These are phyloP conservation scores for Silybum marianum DNA, from an alignment of 129 eudicot species.

Conservation along the genomic window DNA sequence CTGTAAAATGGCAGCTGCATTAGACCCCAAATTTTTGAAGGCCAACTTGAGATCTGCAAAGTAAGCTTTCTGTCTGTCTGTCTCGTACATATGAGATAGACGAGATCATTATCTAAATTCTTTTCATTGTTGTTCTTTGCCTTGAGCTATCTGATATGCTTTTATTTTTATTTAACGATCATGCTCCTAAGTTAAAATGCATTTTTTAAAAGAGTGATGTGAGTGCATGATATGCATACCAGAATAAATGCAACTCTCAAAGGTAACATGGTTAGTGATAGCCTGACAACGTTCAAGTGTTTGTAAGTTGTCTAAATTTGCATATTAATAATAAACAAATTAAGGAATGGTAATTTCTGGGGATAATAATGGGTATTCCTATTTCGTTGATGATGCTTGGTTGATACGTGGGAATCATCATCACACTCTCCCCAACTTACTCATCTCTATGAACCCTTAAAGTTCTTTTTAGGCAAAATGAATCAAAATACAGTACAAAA, in stretches of 20 bases:
- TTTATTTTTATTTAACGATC: conserved; percentile 1
- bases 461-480: too few species aligned
- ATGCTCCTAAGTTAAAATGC: neutral
- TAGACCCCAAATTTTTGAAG: conserved; percentile 71
- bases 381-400: neutral
- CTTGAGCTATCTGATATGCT: conserved; percentile 8
- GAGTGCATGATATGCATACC: neutral
- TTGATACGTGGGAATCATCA: conserved; percentile 34
- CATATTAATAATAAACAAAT: neutral
- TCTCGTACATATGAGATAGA: conserved; percentile 8
- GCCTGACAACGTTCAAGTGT: neutral
- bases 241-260: conserved; percentile 2
- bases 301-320: neutral
- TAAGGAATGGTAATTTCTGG: neutral
- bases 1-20: conserved; percentile 62
- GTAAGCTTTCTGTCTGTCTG: conserved; percentile 41
- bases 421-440: conserved; percentile 44
- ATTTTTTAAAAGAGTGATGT: neutral
- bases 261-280: neutral
- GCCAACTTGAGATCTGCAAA: conserved; percentile 89
- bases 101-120: conserved; percentile 1
- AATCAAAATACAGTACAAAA: too few species aligned
- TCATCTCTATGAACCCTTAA: conserved; percentile 40
- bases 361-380: neutral
- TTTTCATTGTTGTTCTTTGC: neutral